Percentiles rank a stretch among this genome's conserved stretches.
Conservation (phyloP, 2,329 filamentous ascomycete genomes). For the Escovopsis sp. region DNA sequence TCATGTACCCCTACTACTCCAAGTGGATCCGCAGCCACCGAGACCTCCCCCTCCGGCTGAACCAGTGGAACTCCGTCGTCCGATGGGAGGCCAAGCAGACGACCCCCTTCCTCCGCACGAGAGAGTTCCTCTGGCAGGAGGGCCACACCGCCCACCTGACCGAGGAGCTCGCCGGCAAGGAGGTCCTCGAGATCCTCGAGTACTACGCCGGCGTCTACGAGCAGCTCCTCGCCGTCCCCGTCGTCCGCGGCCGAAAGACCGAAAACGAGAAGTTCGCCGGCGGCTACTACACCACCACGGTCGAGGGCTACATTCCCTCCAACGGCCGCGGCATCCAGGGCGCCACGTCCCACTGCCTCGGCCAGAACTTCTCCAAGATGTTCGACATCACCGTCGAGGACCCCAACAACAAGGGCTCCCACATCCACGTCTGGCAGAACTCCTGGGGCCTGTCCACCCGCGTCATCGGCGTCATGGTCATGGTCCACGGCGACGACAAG, state of each 20-base stretch:
- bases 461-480: slow-evolving; percentile 96
- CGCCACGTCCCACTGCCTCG: slow-evolving; percentile 83
- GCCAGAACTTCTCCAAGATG: slow-evolving; percentile 99
- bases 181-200: slow-evolving; percentile 87
- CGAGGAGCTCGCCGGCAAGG: slow-evolving; percentile 62
- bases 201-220: slow-evolving; percentile 87
- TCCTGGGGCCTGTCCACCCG: slow-evolving; percentile 97
- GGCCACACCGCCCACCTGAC: slow-evolving; percentile 83
- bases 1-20: slow-evolving; percentile 92
- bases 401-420: slow-evolving; percentile 62
- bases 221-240: slow-evolving; percentile 82
- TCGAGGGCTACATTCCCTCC: slow-evolving; percentile 90
- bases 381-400: slow-evolving; percentile 97
- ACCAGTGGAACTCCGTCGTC: slow-evolving; percentile 91
- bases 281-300: slow-evolving; percentile 89
- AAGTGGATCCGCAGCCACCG: slow-evolving; percentile 96
- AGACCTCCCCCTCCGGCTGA: slow-evolving; percentile 82
- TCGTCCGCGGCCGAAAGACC: slow-evolving; percentile 87
- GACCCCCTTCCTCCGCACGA: slow-evolving; percentile 72
- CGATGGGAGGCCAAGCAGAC: slow-evolving; percentile 96
- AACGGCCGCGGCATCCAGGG: slow-evolving; percentile 96
- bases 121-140: slow-evolving; percentile 98
- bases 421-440: slow-evolving; percentile 92
- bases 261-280: slow-evolving; percentile 98
- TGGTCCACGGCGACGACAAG: slow-evolving; percentile 94